These are phyloP conservation scores for Fusarium coffeatum DNA, from an alignment of 2,329 filamentous ascomycete genomes.

Conservation along the genomic window DNA sequence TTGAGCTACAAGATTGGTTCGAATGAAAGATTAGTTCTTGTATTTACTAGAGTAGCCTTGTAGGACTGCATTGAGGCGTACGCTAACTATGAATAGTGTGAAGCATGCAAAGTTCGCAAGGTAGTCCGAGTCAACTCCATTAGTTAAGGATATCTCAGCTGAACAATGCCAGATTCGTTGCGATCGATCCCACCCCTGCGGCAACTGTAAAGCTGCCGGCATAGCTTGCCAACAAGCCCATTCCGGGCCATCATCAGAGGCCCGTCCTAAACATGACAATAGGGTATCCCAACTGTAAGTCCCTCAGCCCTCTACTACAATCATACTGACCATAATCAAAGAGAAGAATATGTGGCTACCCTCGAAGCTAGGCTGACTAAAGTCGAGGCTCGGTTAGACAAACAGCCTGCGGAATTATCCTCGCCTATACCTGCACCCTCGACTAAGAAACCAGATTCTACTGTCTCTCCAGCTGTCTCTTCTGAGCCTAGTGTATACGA, in stretches of 20 bases:
- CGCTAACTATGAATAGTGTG: conserved; percentile 27
- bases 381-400: conserved; percentile 20
- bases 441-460: not conserved
- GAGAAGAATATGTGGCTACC: conserved; percentile 25
- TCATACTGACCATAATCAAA: not conserved
- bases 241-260: conserved; percentile 7
- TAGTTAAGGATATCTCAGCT: not conserved
- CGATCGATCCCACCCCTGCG: conserved; percentile 27
- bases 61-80: not conserved
- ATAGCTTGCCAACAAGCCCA: conserved; percentile 31
- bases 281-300: conserved; percentile 28
- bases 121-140: not conserved
- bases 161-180: conserved; percentile 23
- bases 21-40: not conserved
- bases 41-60: not conserved
- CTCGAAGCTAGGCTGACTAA: conserved; percentile 27
- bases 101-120: conserved; percentile 37
- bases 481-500: conserved; percentile 1
- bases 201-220: conserved; percentile 28
- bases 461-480: conserved; percentile 10
- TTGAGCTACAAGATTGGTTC: not conserved
- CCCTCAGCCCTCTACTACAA: rapidly evolving
- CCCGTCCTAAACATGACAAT: conserved; percentile 21
- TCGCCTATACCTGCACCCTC: not conserved
- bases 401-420: not conserved